Base-by-base conservation (phyloP, 306 rosid species). In the Biancaea sappan region DNA sequence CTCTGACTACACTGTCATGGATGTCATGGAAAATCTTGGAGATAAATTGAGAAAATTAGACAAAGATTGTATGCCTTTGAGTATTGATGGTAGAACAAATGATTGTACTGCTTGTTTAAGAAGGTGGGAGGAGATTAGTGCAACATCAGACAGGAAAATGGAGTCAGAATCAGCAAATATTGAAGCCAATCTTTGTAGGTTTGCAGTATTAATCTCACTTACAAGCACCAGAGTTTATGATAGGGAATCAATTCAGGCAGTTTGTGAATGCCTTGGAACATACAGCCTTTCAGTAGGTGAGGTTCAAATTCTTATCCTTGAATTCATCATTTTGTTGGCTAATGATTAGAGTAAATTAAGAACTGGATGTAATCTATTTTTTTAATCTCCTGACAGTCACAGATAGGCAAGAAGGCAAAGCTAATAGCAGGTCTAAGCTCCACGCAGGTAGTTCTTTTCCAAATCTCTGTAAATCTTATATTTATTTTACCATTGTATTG, bases 261-360 rank as follows among this genome's bases (percentile, higher is more conserved):
- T 82, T 66, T 69, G 83, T 76, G 54, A 73, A 58, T 85, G 86
- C 84, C 92, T 89, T 67, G 86, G 82, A 22, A 69, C 77, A 18
- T 64, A 84, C 2, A 44, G 2, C 66, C 54, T 77, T 69, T 53
- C 82, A 62, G 29, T 52, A 75, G 86, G 90, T 85, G 64, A 71
- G 81, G 14, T 63, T 59, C 52, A 50, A 32, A 32, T 12, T 7
- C 8, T 25, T 65, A 32, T 40, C 41, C 25, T 41, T 15, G 7
- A 66, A n/a, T 71, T 57, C 6, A 24, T 31, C 19, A 8, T 32
- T 37, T 63, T 15, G 44, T 56, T 41, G 4, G 2, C 13, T 4
- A 21, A 31, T 22, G 5, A 19, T 44, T 26, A 7, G 43, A 56
- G 31, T 51, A 28, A 53, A 61, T 43, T 48, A 47, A 26, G 52